Evolutionary conservation across 1,284 basidiomycete species (phyloP), one percentile per base, ranked within the genome.

Genomic region (Leucocoprinus gongylophorus): DNA sequence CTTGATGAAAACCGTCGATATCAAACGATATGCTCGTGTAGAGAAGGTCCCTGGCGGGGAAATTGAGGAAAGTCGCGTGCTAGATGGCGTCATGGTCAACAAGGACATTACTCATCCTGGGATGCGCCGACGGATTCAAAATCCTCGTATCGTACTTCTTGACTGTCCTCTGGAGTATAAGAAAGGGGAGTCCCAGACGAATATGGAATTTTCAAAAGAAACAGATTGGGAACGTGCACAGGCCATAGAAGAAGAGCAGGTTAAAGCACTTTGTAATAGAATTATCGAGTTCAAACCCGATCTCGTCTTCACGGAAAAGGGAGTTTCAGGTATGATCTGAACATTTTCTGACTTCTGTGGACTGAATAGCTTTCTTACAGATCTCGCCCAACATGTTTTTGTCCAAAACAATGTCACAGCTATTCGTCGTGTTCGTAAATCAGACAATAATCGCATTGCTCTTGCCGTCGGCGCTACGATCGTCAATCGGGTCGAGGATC

Each of bases 151-250:
- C 56, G 74, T 98, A 29, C 72, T 99, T 44, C 76, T 99, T 51
- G 95, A 99, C 71, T 99, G 95, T 70, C 93, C 95, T 15, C 73
- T 98, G 52, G 97, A 99, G 73, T 98, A 99, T 76, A 99, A 98
- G 75, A 99, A 98, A 78, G 95, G 95, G 41, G 97, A 99, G 74
- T 86, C 81, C 57, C 95, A 99, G 71, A 99, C 97, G 57, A 97
- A 98, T 70, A 99, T 99, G 74, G 95, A 99, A 73, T 94, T 99
- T 61, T 86, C 86, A 32, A 92, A 91, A 68, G 95, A 97, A 72
- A 79, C 81, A 41, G 95, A 99, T 67, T 99, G 94, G 91, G 87
- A 88, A 57, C 75, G 91, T 51, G 88, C 94, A 32, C 85, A 97
- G 67, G 85, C 93, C 67, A 93, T 98, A 57, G 95, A 99, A 72